These are phyloP conservation scores for Agapanthus africanus DNA, from an alignment of 106 monocot species.

Conservation along the genomic window DNA sequence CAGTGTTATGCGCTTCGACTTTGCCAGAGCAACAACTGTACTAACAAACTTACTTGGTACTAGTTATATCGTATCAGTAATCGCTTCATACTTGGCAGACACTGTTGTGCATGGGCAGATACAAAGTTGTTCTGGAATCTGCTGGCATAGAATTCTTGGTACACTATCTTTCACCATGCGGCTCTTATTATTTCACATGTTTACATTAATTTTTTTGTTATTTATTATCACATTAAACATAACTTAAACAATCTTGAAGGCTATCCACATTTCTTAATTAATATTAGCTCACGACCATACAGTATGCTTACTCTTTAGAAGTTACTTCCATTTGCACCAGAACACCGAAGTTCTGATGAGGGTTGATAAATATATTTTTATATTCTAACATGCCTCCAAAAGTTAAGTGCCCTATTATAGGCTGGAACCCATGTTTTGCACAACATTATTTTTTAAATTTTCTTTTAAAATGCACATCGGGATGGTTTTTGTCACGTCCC, in stretches of 20 bases:
- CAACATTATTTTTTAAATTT: no score
- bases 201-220: no score
- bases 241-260: neutral
- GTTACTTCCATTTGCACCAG: no score
- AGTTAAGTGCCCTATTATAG: no score
- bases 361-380: no score
- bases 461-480: no score
- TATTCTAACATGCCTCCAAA: no score
- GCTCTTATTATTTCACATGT: neutral
- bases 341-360: no score
- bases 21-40: slow-evolving; percentile 12
- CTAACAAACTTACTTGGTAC: slow-evolving; percentile 46
- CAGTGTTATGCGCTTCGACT: slow-evolving; percentile 22
- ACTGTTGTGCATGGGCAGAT: slow-evolving; percentile 14
- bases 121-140: slow-evolving; percentile 11
- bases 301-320: no score
- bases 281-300: neutral
- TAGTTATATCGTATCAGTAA: slow-evolving; percentile 24
- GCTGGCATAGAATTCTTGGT: slow-evolving; percentile 11
- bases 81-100: slow-evolving; percentile 19
- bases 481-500: no score
- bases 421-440: no score
- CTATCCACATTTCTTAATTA: neutral
- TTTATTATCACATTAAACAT: no score
- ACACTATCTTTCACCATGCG: neutral